These are phyloP conservation scores for Chlorella variabilis DNA, from an alignment of 163 green algal species.

Conservation along the genomic window DNA sequence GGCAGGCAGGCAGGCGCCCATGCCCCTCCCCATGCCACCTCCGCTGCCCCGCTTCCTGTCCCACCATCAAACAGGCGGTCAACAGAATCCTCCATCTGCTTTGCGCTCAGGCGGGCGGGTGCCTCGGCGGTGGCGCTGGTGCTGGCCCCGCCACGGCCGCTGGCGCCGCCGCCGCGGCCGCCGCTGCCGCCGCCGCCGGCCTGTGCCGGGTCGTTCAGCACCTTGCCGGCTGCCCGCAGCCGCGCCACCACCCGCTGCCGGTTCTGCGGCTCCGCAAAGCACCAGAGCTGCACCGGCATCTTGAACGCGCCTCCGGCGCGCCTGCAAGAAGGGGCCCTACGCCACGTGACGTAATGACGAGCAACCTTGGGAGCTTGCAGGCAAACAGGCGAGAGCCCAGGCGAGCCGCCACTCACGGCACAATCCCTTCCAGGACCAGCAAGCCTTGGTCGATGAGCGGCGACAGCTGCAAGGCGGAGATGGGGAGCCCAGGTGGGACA, in stretches of 20 bases:
- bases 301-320: constrained; percentile 9
- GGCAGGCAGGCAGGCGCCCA: too few species aligned
- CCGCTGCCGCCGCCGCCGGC: not conserved
- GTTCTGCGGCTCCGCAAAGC: constrained; percentile 30
- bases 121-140: not conserved
- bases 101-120: constrained; percentile 10
- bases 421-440: constrained; percentile 48
- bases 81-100: constrained; percentile 51
- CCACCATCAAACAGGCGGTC: constrained; percentile 63
- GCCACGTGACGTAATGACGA: too few species aligned
- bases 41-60: too few species aligned
- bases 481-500: not conserved
- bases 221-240: constrained; percentile 15
- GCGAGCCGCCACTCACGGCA: not conserved
- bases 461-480: constrained; percentile 44
- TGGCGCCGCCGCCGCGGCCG: not conserved
- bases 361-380: too few species aligned
- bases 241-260: not conserved
- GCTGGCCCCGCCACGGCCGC: not conserved
- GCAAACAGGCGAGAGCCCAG: not conserved
- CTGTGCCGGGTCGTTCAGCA: not conserved
- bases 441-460: constrained; percentile 41
- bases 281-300: constrained; percentile 47
- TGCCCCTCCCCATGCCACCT: too few species aligned
- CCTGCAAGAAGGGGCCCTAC: constrained; percentile 1